Conservation (phyloP, 2,329 filamentous ascomycete genomes). For the Arthroderma sp. region DNA sequence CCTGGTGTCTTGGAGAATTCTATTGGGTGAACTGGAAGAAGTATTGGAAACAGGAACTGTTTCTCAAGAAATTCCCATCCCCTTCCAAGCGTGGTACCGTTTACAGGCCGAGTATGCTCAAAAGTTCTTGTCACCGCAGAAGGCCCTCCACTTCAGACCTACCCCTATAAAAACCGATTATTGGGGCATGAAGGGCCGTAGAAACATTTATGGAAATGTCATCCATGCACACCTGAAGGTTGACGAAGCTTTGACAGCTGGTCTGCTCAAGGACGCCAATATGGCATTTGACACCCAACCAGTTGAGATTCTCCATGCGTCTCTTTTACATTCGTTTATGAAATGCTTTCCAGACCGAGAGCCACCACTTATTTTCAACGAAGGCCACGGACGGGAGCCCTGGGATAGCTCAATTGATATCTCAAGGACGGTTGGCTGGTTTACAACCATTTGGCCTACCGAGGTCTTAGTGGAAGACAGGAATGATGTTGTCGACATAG, state of each 20-base stretch:
- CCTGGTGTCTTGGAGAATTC: conserved; percentile 32
- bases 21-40: conserved; percentile 30
- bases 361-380: conserved; percentile 37
- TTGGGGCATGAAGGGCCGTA: conserved; percentile 4
- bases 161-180: not conserved
- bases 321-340: conserved; percentile 35
- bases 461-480: conserved; percentile 22
- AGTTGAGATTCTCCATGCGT: conserved; percentile 28
- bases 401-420: conserved; percentile 37
- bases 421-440: conserved; percentile 42
- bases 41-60: conserved; percentile 17
- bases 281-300: conserved; percentile 25
- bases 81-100: conserved; percentile 29
- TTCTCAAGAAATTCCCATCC: conserved; percentile 22
- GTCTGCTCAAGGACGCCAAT: conserved; percentile 25
- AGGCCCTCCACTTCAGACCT: conserved; percentile 2
- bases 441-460: conserved; percentile 39
- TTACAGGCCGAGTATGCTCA: conserved; percentile 22
- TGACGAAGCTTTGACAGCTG: conserved; percentile 6
- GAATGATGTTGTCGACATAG: conserved; percentile 22
- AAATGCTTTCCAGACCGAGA: conserved; percentile 32
- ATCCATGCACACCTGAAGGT: not conserved
- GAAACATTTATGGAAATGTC: conserved; percentile 2
- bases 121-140: not conserved
- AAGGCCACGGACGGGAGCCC: conserved; percentile 39